Conservation (phyloP, 1,284 basidiomycete species). For the Inonotus obliquus region DNA sequence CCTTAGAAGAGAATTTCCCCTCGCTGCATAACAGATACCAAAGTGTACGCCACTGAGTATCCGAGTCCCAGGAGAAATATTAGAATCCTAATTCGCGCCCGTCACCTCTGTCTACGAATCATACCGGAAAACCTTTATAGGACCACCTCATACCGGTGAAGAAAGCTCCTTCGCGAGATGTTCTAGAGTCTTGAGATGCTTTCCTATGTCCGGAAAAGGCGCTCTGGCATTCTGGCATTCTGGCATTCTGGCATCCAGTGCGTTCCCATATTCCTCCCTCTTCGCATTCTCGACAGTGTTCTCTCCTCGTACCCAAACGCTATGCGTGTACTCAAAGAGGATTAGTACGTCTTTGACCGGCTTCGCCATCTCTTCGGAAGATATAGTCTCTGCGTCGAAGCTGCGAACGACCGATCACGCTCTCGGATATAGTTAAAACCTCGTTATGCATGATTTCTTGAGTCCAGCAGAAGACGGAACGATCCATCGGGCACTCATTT, state of each 20-base stretch:
- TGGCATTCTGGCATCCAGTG: conserved; percentile 17
- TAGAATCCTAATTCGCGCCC: no score
- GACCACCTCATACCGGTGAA: not conserved
- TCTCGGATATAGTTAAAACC: not conserved
- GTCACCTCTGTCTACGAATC: no score
- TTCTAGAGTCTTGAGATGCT: conserved; percentile 1
- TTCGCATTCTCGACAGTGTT: conserved; percentile 18
- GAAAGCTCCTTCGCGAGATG: conserved; percentile 10
- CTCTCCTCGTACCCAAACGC: conserved; percentile 10
- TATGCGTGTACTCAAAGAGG: conserved; percentile 1
- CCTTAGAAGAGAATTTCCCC: no score
- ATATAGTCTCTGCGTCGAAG: not conserved
- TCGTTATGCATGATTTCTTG: conserved; percentile 23
- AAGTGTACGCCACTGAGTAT: no score
- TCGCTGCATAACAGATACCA: no score
- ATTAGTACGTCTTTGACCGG: not conserved
- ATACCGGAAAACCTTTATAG: no score
- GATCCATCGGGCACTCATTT: conserved; percentile 26
- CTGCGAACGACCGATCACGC: not conserved
- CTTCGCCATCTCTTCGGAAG: not conserved
- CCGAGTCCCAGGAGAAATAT: no score
- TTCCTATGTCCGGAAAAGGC: conserved; percentile 13
- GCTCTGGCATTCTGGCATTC: no score
- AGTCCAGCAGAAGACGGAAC: conserved; percentile 27
- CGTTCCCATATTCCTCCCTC: conserved; percentile 13